Percentiles rank a stretch among this genome's conserved stretches.
Evolutionary conservation across 2,329 filamentous ascomycete species (phyloP).

Genomic region (Xylariomycetidae sp.): DNA sequence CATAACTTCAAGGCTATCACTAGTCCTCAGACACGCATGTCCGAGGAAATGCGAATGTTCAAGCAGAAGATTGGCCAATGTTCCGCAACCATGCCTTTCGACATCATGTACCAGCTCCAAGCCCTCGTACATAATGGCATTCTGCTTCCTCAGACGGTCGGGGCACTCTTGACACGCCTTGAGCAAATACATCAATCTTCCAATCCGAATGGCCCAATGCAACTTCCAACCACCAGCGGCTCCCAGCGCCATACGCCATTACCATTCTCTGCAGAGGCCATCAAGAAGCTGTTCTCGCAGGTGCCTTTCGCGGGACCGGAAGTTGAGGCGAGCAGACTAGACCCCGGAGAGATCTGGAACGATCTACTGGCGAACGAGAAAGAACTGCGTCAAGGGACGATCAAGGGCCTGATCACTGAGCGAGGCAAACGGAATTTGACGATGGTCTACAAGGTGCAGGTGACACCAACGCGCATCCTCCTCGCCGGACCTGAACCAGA

Average conservation of each 20-base stretch:
- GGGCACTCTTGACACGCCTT: neutral
- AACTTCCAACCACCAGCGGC: constrained; percentile 1
- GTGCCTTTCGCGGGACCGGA: constrained; percentile 51
- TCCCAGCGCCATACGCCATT: constrained; percentile 12
- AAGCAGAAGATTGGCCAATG: constrained; percentile 23
- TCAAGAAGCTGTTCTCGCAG: constrained; percentile 36
- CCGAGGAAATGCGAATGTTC: constrained; percentile 25
- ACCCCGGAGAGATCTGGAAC: constrained; percentile 19
- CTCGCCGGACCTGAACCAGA: constrained; percentile 59
- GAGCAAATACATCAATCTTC: neutral
- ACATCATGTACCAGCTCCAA: constrained; percentile 56
- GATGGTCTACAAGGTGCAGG: constrained; percentile 46
- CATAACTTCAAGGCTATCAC: constrained; percentile 15
- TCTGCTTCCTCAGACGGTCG: constrained; percentile 50
- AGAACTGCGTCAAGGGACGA: constrained; percentile 23
- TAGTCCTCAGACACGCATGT: constrained; percentile 12
- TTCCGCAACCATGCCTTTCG: constrained; percentile 39
- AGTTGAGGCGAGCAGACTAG: constrained; percentile 35
- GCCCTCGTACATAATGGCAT: constrained; percentile 57
- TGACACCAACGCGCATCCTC: constrained; percentile 54
- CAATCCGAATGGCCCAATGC: neutral
- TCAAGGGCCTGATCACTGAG: constrained; percentile 19
- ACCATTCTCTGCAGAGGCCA: constrained; percentile 44
- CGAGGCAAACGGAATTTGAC: constrained; percentile 35
- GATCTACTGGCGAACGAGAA: constrained; percentile 37